These are phyloP conservation scores for Saturnispora halmiae DNA, from an alignment of 805 yeast species.

Conservation along the genomic window DNA sequence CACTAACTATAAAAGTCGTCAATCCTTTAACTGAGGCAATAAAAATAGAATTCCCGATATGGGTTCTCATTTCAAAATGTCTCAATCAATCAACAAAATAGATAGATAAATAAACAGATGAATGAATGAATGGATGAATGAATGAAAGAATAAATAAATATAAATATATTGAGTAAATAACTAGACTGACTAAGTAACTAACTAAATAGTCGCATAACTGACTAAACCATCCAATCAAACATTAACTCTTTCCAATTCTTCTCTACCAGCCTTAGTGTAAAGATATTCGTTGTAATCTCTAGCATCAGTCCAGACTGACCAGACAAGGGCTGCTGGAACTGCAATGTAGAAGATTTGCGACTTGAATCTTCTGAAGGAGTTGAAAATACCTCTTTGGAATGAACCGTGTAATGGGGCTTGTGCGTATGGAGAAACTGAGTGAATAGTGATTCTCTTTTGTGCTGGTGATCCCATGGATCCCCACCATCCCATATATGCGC, in stretches of 20 bases:
- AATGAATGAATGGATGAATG: no score
- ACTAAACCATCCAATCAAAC: conserved; percentile 26
- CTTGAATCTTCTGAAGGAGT: conserved; percentile 89
- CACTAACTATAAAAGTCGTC: no score
- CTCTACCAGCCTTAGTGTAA: conserved; percentile 97
- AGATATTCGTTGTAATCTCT: conserved; percentile 87
- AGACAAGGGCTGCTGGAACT: conserved; percentile 70
- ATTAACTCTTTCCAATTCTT: conserved; percentile 68
- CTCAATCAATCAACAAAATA: no score
- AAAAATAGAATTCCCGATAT: no score
- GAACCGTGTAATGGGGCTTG: conserved; percentile 87
- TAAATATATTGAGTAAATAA: not conserved
- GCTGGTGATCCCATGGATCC: conserved; percentile 81
- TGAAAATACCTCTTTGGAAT: conserved; percentile 78
- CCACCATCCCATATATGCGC: conserved; percentile 97
- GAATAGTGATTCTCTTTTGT: conserved; percentile 78
- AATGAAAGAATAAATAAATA: not conserved
- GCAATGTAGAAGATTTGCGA: conserved; percentile 71
- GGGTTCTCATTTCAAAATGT: no score
- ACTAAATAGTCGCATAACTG: no score
- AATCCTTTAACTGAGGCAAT: no score
- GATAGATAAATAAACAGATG: no score
- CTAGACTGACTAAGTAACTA: not conserved
- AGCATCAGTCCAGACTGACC: conserved; percentile 81
- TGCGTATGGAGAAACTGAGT: conserved; percentile 89